Base-by-base conservation (phyloP, 2,329 filamentous ascomycete genomes). In the Zasmidium cellare region DNA sequence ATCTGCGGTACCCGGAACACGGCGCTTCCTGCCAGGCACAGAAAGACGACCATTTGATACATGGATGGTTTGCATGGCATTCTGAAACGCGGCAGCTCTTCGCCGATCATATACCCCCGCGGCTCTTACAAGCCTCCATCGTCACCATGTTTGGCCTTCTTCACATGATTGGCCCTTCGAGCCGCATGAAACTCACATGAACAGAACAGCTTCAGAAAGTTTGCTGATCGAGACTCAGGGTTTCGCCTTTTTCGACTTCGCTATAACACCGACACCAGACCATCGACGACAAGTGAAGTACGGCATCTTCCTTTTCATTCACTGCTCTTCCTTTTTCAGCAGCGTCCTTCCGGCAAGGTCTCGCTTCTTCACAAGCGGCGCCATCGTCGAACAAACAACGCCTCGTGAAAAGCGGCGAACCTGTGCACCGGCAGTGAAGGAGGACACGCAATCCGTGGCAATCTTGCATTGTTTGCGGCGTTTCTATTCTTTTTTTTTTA, bases 381-480 rank as follows among this genome's bases (percentile, higher is more conserved):
- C 18, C 16, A 28, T 22, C 23, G 44, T 35, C 35, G 25, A 53
- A 19, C 22, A 31, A 46, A 14, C 28, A 31, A 14, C 35, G 35
- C 35, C 35, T 18, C 35, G 35, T 18, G 35, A 41, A 14, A 41
- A 41, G 11, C 11, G 35, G 35, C 35, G 35, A 5, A 3, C 12
- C n/a, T 3, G 35, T 41, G 35, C 35, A 41, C 35, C 35, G 7
- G 7, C 35, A 41, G 7, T 41, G 35, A 53, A 28, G n/a, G 7
- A 2, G 18, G 20, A 20, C 51, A n/a, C 20, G 22, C 38, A 46
- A 53, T 31, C 16, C 51, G 22, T 25, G 41, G 22, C 41, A 12
- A 31, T 53, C 28, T 41, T 23, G 23, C 46, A 45, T 45, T 53
- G 24, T 53, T 53, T 53, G n/a, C n/a, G 46, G 51, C 16, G 22